Conservation (phyloP, 2,329 filamentous ascomycete genomes). For the Aspergillus niger region DNA sequence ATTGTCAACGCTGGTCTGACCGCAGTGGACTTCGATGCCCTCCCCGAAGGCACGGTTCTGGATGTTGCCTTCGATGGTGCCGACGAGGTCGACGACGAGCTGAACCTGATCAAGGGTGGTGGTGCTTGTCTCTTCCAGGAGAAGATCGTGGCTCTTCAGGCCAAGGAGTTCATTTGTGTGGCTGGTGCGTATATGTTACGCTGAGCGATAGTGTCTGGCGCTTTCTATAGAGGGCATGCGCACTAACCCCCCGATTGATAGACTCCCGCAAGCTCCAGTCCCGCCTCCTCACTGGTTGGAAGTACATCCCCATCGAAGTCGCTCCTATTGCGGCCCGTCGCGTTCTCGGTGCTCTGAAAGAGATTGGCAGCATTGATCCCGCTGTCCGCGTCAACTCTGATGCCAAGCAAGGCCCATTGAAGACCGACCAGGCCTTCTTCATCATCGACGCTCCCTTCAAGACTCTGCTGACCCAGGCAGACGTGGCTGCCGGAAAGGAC, state of each 20-base stretch:
- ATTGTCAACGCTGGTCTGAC: conserved; percentile 77
- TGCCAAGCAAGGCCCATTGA: conserved; percentile 78
- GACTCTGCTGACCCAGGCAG: conserved; percentile 66
- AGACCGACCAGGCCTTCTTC: conserved; percentile 83
- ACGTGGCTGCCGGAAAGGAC: conserved; percentile 51
- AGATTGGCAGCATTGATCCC: conserved; percentile 72
- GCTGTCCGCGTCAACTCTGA: conserved; percentile 70
- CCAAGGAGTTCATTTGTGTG: conserved; percentile 84
- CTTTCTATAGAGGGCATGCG: not conserved
- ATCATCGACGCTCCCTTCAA: conserved; percentile 91
- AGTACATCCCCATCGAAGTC: conserved; percentile 88
- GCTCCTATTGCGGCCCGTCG: conserved; percentile 78
- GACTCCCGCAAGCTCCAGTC: conserved; percentile 88
- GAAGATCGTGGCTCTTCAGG: conserved; percentile 85
- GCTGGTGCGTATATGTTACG: conserved; percentile 59
- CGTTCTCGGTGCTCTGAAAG: conserved; percentile 71
- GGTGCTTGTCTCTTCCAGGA: conserved; percentile 98
- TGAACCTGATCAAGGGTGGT: conserved; percentile 97
- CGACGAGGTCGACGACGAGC: conserved; percentile 90
- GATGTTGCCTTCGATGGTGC: conserved; percentile 96
- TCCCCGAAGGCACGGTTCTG: conserved; percentile 66
- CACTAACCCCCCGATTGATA: conserved; percentile 30
- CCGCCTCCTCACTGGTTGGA: conserved; percentile 75
- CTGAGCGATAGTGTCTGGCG: not conserved
- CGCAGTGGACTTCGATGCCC: conserved; percentile 74